Conservation (phyloP, 2,329 filamentous ascomycete species). For the Microthyrium microscopicum region DNA sequence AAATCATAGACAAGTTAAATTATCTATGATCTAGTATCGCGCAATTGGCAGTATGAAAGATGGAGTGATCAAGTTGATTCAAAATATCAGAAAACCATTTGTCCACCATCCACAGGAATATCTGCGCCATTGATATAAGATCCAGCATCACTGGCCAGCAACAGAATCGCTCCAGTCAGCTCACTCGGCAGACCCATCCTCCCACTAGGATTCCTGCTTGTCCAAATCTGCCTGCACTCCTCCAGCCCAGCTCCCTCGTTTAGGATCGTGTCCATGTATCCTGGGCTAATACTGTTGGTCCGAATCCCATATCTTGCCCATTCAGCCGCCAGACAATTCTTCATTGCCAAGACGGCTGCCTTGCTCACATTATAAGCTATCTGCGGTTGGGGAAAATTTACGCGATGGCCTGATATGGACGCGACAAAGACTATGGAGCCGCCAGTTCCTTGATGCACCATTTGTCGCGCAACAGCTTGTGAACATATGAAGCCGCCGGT, state of each 20-base stretch:
- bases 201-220: slow-evolving; percentile 20
- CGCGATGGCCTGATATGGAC: slow-evolving; percentile 32
- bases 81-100: slow-evolving; percentile 6
- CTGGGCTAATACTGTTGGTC: slow-evolving; percentile 71
- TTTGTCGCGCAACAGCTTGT: slow-evolving; percentile 41
- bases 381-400: slow-evolving; percentile 52
- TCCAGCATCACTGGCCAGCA: slow-evolving; percentile 30
- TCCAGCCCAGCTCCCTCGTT: slow-evolving; percentile 33
- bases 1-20: too few species aligned
- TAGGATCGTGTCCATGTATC: slow-evolving; percentile 73
- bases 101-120: slow-evolving; percentile 43
- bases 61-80: too few species aligned
- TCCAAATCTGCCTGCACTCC: slow-evolving; percentile 18
- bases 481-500: slow-evolving; percentile 55
- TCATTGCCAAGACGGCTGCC: slow-evolving; percentile 61
- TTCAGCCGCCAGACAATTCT: slow-evolving; percentile 66
- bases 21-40: too few species aligned
- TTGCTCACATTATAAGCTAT: slow-evolving; percentile 73
- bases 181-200: slow-evolving; percentile 22
- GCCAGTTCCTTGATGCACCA: slow-evolving; percentile 33
- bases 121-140: slow-evolving; percentile 54
- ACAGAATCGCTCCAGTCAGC: slow-evolving; percentile 21
- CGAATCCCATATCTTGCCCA: slow-evolving; percentile 70
- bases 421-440: slow-evolving; percentile 52
- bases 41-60: too few species aligned